These are phyloP conservation scores for Venturiaceae sp. DNA, from an alignment of 2,329 filamentous ascomycete genomes.

Conservation along the genomic window DNA sequence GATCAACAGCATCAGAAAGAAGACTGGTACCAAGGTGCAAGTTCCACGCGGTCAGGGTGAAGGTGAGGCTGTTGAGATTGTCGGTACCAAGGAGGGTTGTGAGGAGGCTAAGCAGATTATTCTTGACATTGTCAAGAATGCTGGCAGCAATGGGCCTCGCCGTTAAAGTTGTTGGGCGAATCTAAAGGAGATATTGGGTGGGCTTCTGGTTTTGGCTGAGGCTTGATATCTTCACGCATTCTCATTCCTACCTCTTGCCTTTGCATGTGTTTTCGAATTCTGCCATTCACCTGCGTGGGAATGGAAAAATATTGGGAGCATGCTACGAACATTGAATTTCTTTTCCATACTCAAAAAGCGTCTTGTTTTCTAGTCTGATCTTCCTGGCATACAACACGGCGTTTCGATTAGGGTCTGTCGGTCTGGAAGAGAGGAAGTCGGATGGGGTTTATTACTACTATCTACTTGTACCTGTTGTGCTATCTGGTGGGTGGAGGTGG, in stretches of 20 bases:
- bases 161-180: neutral
- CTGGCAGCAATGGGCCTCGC: neutral
- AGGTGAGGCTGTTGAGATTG: conserved; percentile 81
- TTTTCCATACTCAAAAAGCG: neutral
- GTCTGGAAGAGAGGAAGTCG: no score
- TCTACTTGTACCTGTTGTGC: no score
- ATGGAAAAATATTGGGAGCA: neutral
- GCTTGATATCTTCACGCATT: neutral
- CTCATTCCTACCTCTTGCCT: neutral
- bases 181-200: neutral
- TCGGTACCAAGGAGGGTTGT: conserved; percentile 67
- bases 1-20: conserved; percentile 85
- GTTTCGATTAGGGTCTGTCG: no score
- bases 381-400: neutral
- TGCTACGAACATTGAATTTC: neutral
- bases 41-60: conserved; percentile 65
- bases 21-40: conserved; percentile 88
- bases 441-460: no score
- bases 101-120: conserved; percentile 86
- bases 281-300: neutral
- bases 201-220: neutral
- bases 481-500: no score
- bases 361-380: neutral
- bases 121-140: conserved; percentile 39
- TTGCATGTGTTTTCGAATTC: neutral